Evolutionary conservation across 148 eudicot species (phyloP), one percentile per base, ranked within the genome.

Genomic region (Chenopodium berlandieri): DNA sequence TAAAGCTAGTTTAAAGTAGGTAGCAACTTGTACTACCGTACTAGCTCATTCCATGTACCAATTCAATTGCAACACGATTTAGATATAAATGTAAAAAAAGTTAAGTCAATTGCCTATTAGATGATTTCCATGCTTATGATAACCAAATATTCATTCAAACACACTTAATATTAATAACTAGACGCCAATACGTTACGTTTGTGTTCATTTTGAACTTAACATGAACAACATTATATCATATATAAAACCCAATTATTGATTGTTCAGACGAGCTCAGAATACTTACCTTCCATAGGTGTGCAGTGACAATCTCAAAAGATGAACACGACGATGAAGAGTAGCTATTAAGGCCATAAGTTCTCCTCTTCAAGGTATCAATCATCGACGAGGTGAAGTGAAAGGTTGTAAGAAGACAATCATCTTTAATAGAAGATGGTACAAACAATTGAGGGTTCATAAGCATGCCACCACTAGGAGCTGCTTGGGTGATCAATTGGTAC

Each of bases 201-300:
- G 7, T 37, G 40, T 37, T 4, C 44, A 37, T 37, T 37, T 37
- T 37, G 44, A 5, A 37, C 44, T 40, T 40, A 40, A 40, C 65
- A 3, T 23, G 14, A 44, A 73, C 30, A 23, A 32, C 30, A 23
- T 8, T 14, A 48, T 27, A 34, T 44, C 17, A 44, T 9, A 27
- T 27, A 27, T 27, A 7, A 4, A 25, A 32, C 34, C 52, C 14
- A 48, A 12, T 48, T 48, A 10, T 37, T 13, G 14, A 48, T 11
- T 9, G 12, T 48, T 48, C 1, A 9, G 13, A 48, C 14, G 3
- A 48, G 44, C 44, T 48, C 14, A 48, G 9, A 71, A 9, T n/a
- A 68, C 34, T 19, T 17, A 80, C 86, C 86, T 80, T 84, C 86
- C 86, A 84, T 74, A 84, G 74, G 63, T 84, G 86, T 11, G 86